These are phyloP conservation scores for Pyrenochaeta sp. DNA, from an alignment of 2,329 filamentous ascomycete genomes.

Conservation along the genomic window DNA sequence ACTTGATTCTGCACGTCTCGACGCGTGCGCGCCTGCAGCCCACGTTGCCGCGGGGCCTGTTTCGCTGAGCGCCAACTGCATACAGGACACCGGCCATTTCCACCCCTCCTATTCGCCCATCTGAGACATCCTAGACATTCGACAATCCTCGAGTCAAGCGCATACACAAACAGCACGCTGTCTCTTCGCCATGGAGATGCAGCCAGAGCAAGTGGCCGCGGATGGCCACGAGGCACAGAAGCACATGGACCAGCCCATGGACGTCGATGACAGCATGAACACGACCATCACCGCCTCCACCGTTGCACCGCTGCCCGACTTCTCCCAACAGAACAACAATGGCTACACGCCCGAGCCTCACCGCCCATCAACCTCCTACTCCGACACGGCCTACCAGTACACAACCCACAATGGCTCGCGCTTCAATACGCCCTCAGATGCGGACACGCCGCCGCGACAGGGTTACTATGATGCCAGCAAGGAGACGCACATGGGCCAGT, in stretches of 20 bases:
- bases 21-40: constrained; percentile 40
- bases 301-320: constrained; percentile 49
- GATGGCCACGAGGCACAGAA: constrained; percentile 38
- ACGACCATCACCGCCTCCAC: constrained; percentile 56
- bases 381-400: constrained; percentile 58
- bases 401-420: constrained; percentile 47
- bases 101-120: constrained; percentile 37
- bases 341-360: constrained; percentile 53
- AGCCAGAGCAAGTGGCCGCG: constrained; percentile 26
- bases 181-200: constrained; percentile 27
- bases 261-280: constrained; percentile 58
- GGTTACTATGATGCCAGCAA: constrained; percentile 44
- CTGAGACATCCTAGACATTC: constrained; percentile 18
- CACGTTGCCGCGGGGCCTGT: constrained; percentile 35
- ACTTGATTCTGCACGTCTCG: constrained; percentile 20
- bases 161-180: constrained; percentile 17
- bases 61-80: constrained; percentile 28
- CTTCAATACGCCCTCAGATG: constrained; percentile 58
- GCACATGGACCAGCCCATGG: constrained; percentile 49
- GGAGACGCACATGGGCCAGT: constrained; percentile 47
- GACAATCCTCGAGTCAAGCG: constrained; percentile 23
- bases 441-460: constrained; percentile 53
- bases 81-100: neutral
- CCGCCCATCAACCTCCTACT: constrained; percentile 64
- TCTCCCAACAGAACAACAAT: constrained; percentile 41